Evolutionary conservation across 306 rosid species (phyloP).

Genomic region (Gynostemma pentaphyllum): DNA sequence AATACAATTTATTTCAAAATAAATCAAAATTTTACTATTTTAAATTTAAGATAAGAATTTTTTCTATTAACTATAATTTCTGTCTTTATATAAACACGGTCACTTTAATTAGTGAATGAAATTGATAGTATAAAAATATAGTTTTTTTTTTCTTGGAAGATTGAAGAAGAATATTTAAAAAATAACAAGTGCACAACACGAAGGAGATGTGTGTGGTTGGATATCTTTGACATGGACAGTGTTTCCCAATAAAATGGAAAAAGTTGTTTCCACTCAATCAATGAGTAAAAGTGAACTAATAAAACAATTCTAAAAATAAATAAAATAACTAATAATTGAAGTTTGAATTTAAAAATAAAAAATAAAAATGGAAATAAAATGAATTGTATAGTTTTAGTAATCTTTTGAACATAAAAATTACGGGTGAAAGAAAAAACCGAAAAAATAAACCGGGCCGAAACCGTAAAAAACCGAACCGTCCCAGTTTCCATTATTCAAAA

Average conservation of each 20-base stretch:
- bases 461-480: too few relatives aligned
- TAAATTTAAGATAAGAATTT: too few relatives aligned
- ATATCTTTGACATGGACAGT: not conserved
- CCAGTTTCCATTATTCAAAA: too few relatives aligned
- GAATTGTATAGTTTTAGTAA: not conserved
- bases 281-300: too few relatives aligned
- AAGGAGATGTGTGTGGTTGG: conserved; percentile 2
- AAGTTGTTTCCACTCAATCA: conserved; percentile 1
- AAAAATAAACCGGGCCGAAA: too few relatives aligned
- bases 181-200: not conserved
- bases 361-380: not conserved
- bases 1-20: too few relatives aligned
- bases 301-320: too few relatives aligned
- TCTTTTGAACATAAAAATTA: too few relatives aligned
- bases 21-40: too few relatives aligned
- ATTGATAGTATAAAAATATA: not conserved
- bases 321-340: not conserved
- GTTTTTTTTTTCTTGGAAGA: too few relatives aligned
- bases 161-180: not conserved
- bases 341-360: not conserved
- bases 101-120: not conserved
- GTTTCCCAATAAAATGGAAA: not conserved
- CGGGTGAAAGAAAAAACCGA: too few relatives aligned
- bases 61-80: too few relatives aligned
- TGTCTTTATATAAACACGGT: not conserved